These are phyloP conservation scores for Verticillium klebahnii DNA, from an alignment of 2,329 filamentous ascomycete genomes.

Conservation along the genomic window DNA sequence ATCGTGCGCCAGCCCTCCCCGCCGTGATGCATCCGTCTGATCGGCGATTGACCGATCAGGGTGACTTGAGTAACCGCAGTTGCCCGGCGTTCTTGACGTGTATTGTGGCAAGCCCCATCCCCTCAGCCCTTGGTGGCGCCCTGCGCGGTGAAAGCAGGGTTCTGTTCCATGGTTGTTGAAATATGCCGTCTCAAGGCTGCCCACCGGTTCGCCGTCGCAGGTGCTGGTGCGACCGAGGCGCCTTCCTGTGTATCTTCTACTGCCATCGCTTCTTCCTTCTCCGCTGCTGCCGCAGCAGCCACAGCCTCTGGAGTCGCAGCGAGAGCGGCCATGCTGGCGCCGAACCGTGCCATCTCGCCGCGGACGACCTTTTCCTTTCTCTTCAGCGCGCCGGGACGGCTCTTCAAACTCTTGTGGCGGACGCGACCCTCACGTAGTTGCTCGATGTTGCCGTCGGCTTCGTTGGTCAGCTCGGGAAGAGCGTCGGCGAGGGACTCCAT, in stretches of 20 bases:
- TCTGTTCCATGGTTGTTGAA: conserved; percentile 82
- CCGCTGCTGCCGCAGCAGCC: conserved; percentile 4
- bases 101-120: background rate
- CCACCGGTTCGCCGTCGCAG: conserved; percentile 60
- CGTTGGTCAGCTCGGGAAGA: conserved; percentile 58
- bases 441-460: conserved; percentile 39
- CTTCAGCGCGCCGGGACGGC: conserved; percentile 75
- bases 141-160: conserved; percentile 60
- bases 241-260: conserved; percentile 11
- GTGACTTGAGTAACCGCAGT: no score
- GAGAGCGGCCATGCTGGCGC: conserved; percentile 75
- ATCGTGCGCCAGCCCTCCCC: no score
- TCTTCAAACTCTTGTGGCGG: conserved; percentile 68
- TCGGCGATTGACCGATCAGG: no score
- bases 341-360: conserved; percentile 80
- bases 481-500: conserved; percentile 76
- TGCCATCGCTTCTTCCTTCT: conserved; percentile 6
- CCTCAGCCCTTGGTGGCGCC: background rate
- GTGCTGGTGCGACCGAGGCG: conserved; percentile 12
- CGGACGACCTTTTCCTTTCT: conserved; percentile 75
- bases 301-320: conserved; percentile 30
- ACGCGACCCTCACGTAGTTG: conserved; percentile 55
- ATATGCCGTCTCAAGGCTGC: conserved; percentile 80
- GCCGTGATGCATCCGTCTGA: no score
- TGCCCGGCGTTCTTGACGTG: background rate